Percentiles rank a stretch among this genome's conserved stretches.
Evolutionary conservation across 768 basidiomycete species (phyloP).

Genomic region (Mycena haematopus): DNA sequence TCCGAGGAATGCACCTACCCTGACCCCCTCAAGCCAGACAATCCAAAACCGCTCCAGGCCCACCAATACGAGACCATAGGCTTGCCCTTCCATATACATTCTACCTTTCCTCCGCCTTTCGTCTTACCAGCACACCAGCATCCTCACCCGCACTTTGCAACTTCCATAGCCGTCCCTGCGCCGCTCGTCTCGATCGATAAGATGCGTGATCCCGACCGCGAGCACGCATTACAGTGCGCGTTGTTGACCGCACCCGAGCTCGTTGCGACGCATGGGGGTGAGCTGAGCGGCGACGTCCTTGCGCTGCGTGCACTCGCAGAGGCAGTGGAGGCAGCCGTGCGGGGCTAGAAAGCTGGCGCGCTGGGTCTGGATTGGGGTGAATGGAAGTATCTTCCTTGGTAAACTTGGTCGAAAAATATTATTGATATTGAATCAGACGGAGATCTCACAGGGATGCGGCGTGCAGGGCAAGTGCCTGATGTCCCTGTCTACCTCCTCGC

Average conservation of each 20-base stretch:
- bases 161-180: slow-evolving; percentile 54
- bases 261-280: slow-evolving; percentile 35
- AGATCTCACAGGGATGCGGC: too few species aligned
- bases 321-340: slow-evolving; percentile 69
- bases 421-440: too few species aligned
- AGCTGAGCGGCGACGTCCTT: slow-evolving; percentile 56
- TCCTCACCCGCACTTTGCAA: slow-evolving; percentile 70
- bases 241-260: slow-evolving; percentile 59
- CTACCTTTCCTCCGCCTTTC: too few species aligned
- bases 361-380: slow-evolving; percentile 72
- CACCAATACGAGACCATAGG: slow-evolving; percentile 84
- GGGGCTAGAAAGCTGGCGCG: slow-evolving; percentile 55
- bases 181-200: slow-evolving; percentile 65
- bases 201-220: slow-evolving; percentile 68
- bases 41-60: slow-evolving; percentile 78
- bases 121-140: slow-evolving; percentile 49
- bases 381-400: background rate
- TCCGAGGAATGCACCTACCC: slow-evolving; percentile 81
- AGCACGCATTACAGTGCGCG: slow-evolving; percentile 66
- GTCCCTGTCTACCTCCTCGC: too few species aligned
- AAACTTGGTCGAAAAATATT: too few species aligned
- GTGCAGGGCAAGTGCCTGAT: too few species aligned
- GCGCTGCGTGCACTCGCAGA: slow-evolving; percentile 67
- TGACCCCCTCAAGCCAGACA: slow-evolving; percentile 85
- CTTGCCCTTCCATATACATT: slow-evolving; percentile 35